Evolutionary conservation across 257 asterid genomes (phyloP), one percentile per base, ranked within the genome.

Genomic region (Ocimum tenuiflorum): DNA sequence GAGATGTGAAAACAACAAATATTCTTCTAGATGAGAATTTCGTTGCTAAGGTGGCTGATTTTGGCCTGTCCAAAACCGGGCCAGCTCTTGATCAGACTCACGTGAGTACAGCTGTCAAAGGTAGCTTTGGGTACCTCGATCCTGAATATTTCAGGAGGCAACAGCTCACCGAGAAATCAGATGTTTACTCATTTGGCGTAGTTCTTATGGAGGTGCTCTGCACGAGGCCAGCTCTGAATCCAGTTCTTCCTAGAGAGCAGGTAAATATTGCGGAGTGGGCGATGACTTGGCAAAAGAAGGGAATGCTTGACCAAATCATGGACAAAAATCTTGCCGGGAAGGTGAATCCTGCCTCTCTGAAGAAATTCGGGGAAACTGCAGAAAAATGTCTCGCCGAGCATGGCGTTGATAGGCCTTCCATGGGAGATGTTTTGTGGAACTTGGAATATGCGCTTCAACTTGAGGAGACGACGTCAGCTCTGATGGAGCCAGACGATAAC

Each of bases 221-320:
- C 55, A 79, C 92, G 8, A 71, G 95, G 41, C 92, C 95, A 0
- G 95, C 95, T 27, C 50, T 87, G 76, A 87, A 87, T 66, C 95
- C 95, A 0, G 90, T 85, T 38, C 88, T 87, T 24, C 95, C 95
- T 0, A 56, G 95, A 46, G 95, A 87, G 51, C 95, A 87, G 67
- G 95, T 87, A 9, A 87, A 87, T 60, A 83, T 87, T 2, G 95
- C 95, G 0, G 95, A 87, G 75, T 87, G 95, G 95, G 95, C 85
- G 9, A 87, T 87, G 92, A 73, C 67, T 0, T 85, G 92, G 95
- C 89, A 87, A 62, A 87, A 80, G 86, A 87, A 87, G 74, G 95
- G 95, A 51, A 81, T 85, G 92, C 51, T 87, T 59, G 92, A 85
- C 45, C 84, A 81, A 45, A 80, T 87, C 33, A 80, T 87, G 88